These are phyloP conservation scores for Boletus austroedulis DNA, from an alignment of 1,284 basidiomycete genomes.

Conservation along the genomic window DNA sequence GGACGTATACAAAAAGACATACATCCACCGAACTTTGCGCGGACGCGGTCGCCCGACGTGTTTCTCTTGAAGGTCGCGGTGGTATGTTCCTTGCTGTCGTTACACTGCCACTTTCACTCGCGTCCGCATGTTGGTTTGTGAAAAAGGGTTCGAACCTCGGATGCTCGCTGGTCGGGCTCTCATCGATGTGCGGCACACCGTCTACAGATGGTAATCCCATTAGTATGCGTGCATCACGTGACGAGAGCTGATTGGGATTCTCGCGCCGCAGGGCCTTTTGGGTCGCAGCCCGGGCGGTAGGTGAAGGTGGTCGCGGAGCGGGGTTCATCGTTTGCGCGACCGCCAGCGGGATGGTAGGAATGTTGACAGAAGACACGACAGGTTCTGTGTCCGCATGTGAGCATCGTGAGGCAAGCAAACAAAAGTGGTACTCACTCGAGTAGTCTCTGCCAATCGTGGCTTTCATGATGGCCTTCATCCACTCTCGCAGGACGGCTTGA, in stretches of 20 bases:
- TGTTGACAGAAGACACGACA: conserved; percentile 95
- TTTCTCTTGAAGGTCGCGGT: conserved; percentile 61
- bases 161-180: conserved; percentile 41
- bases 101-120: conserved; percentile 14
- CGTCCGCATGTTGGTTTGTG: conserved; percentile 37
- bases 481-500: conserved; percentile 80
- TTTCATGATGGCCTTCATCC: conserved; percentile 99
- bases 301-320: conserved; percentile 91
- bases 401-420: not conserved
- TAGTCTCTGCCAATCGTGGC: conserved; percentile 95
- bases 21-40: conserved; percentile 40
- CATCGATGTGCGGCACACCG: conserved; percentile 37
- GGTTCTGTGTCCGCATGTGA: conserved; percentile 56
- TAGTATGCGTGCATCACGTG: conserved; percentile 78
- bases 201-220: conserved; percentile 56
- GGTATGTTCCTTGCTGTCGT: conserved; percentile 39
- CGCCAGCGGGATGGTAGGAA: conserved; percentile 92
- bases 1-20: not conserved
- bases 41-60: conserved; percentile 45
- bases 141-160: conserved; percentile 56
- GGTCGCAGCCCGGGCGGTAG: conserved; percentile 81
- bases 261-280: conserved; percentile 86
- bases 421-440: conserved; percentile 55
- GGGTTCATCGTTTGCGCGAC: conserved; percentile 97
- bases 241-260: conserved; percentile 88